Evolutionary conservation across 768 basidiomycete species (phyloP).

Genomic region (Collybia sp.): DNA sequence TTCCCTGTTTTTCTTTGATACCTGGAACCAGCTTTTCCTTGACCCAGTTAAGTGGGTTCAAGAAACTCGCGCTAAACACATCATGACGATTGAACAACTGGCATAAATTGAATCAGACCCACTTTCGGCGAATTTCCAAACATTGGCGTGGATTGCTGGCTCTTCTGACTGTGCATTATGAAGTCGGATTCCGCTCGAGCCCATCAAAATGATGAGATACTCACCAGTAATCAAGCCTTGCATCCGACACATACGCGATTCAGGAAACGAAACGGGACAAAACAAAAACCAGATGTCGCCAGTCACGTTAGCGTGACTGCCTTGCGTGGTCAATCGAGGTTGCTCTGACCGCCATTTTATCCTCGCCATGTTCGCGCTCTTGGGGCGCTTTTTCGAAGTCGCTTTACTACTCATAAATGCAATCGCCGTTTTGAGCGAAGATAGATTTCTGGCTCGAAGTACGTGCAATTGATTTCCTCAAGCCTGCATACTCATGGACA

Average conservation of each 20-base stretch:
- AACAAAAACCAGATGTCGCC: conserved; percentile 21
- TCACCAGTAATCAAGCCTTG: conserved; percentile 17
- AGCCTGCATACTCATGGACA: conserved; percentile 4
- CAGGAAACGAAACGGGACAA: too few relatives aligned
- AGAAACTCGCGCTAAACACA: conserved; percentile 36
- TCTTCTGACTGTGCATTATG: background rate
- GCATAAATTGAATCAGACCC: conserved; percentile 12
- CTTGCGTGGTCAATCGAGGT: background rate
- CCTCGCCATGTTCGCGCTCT: conserved; percentile 37
- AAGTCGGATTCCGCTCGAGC: conserved; percentile 4
- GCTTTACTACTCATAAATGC: conserved; percentile 88
- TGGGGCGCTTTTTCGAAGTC: conserved; percentile 82
- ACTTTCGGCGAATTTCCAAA: conserved; percentile 41
- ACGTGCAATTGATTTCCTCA: conserved; percentile 23
- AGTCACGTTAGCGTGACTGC: conserved; percentile 1
- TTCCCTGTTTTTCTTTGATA: conserved; percentile 37
- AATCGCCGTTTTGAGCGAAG: conserved; percentile 92
- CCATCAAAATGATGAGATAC: conserved; percentile 12
- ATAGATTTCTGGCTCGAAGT: conserved; percentile 93
- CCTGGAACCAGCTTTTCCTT: conserved; percentile 51
- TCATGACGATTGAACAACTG: conserved; percentile 1
- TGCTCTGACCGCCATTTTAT: conserved; percentile 3
- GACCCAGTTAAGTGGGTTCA: conserved; percentile 62
- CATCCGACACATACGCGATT: too few relatives aligned
- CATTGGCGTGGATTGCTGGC: conserved; percentile 18